phyloP scores from a whole-genome alignment of 768 basidiomycete species.

The Lentinula lateritia region DNA sequence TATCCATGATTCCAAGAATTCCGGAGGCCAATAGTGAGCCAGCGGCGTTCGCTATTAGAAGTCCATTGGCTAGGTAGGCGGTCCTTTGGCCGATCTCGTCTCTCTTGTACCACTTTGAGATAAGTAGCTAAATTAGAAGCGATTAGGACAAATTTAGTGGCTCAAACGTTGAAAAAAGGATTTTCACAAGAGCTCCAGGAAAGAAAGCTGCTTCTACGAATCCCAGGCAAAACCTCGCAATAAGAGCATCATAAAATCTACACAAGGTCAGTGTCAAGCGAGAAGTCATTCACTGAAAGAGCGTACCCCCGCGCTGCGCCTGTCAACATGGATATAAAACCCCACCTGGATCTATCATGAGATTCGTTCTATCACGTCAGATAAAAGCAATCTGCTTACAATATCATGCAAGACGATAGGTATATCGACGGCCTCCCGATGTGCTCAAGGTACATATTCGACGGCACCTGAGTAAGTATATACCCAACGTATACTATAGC shows the following conservation, averaged over 20 bases:
- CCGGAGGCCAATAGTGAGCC: constrained; percentile 74
- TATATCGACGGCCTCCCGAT: constrained; percentile 53
- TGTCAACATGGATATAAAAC: neutral
- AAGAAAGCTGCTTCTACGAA: constrained; percentile 50
- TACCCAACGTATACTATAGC: constrained; percentile 71
- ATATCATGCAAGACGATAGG: constrained; percentile 59
- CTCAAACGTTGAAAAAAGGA: constrained; percentile 6
- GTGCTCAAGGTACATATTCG: constrained; percentile 66
- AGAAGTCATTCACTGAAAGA: neutral
- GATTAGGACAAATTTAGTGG: neutral
- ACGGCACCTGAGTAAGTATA: constrained; percentile 75
- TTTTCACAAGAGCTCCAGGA: constrained; percentile 47
- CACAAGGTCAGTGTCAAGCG: neutral
- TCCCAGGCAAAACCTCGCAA: constrained; percentile 63
- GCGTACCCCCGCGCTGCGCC: neutral
- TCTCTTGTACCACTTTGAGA: constrained; percentile 67
- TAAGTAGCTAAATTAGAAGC: constrained; percentile 36
- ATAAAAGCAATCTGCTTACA: constrained; percentile 46
- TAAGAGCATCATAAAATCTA: constrained; percentile 63
- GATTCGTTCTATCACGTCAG: neutral
- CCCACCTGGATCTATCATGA: neutral
- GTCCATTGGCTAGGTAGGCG: constrained; percentile 66
- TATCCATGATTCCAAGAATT: constrained; percentile 69
- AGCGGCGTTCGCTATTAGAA: constrained; percentile 76
- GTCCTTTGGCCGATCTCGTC: constrained; percentile 66